Evolutionary conservation across 345 rosid species (phyloP), one percentile per base, ranked within the genome.

Genomic region (Trapa incisa): DNA sequence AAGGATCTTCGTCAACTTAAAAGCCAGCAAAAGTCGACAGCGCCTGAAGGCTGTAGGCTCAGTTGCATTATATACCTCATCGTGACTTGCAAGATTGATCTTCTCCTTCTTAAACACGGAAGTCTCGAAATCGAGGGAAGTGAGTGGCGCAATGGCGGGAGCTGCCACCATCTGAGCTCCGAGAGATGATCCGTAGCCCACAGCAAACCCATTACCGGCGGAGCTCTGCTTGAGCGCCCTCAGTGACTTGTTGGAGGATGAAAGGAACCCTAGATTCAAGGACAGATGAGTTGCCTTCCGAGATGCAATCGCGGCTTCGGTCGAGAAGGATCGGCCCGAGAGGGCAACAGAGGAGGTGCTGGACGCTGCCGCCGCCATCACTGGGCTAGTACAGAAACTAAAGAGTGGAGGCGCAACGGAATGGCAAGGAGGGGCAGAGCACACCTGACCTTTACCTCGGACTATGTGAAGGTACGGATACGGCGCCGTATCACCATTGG

Each of bases 41-140:
- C 29, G 29, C 36, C 61, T 32, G 61, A 57, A 22, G 1, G 37
- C 61, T 6, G 3, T 29, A 57, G 32, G 36, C 11, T 57, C 61
- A 29, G 61, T 22, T 57, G 29, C 61, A 15, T 29, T 32, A 4
- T 3, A 6, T 14, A 86, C 97, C 93, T 91, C 97, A 0, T 86
- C 91, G 72, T 84, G 78, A 29, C 96, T 96, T 60, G 91, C 91
- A 29, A 91, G 89, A 42, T 88, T 79, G 67, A 86, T 65, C 79
- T 83, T 84, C 80, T 91, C 97, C 82, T 91, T 91, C 65, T 83
- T 85, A 80, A 91, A 91, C 6, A 88, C 86, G 45, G 89, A 78
- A 45, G 91, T 86, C 72, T 88, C 89, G 66, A 91, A 86, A 76
- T 88, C 89, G 54, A 86, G 79, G 56, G 74, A 61, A 1, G 61